Base-by-base conservation (phyloP, 108 stramenopile genomes). In the Aurantiochytrium sp. region DNA sequence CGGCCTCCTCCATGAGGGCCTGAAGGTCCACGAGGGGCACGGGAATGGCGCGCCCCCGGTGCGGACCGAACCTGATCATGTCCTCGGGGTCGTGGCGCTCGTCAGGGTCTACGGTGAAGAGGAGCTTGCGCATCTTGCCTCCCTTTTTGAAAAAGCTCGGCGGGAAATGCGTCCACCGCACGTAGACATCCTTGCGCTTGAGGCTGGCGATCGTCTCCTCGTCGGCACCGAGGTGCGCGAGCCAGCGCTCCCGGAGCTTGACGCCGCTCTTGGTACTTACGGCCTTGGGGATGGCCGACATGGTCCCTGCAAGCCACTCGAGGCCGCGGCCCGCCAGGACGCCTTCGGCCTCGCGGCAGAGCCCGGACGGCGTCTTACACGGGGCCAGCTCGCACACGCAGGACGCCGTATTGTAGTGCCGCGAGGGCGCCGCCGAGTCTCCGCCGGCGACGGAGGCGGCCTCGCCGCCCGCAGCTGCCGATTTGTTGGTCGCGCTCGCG, bases 111-210 rank as follows among this genome's bases (percentile, higher is more conserved):
- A 59, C 55, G 31, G 55, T 59, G 17, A 59, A 59, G 5, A 22
- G 32, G 0, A 59, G 55, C 22, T 59, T 59, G 27, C 55, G 55
- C 55, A 59, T 59, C 32, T 59, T 59, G 32, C 55, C 55, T 5
- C 55, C 55, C 55, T 59, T 59, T 45, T 81, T 81, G 69, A 81
- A 81, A 22, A 81, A 81, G 5, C 17, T 81, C 1, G 37, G 41
- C 41, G 69, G 42, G 22, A 81, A 81, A 21, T 81, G 69, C 41
- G 69, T 81, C 69, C 69, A 81, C 24, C 69, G 69, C 22, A 81
- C 42, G n/a, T 81, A 39, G 22, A 45, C 17, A 10, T 81, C 42
- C 36, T 45, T 39, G 37, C 37, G 21, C 10, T 37, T 32, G 5
- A 45, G n/a, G 36, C 24, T 45, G 6, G 37, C 10, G 8, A 81